phyloP scores from a whole-genome alignment of 2,329 filamentous ascomycete species.

The Phyllosticta citrichinensis region DNA sequence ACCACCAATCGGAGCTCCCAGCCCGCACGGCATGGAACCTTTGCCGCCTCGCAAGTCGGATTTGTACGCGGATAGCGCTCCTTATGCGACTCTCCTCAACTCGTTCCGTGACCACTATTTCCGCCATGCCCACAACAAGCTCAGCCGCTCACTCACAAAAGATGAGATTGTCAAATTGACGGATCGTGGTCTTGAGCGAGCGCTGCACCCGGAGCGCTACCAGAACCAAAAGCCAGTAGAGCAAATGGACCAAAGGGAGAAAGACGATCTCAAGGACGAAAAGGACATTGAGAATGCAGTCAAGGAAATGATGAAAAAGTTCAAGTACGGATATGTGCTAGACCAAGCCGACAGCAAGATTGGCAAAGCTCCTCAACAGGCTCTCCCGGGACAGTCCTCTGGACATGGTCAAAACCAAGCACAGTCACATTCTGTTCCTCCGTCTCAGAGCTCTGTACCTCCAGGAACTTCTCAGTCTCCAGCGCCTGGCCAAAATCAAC shows the following conservation, averaged over 20 bases:
- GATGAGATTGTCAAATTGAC: slow-evolving; percentile 5
- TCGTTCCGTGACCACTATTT: slow-evolving; percentile 8
- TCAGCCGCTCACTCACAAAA: slow-evolving; percentile 1
- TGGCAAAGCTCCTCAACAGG: not conserved
- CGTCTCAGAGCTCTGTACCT: not conserved
- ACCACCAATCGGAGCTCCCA: not conserved
- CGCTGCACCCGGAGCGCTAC: slow-evolving; percentile 6
- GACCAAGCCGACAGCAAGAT: slow-evolving; percentile 5
- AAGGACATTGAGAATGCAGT: slow-evolving; percentile 8
- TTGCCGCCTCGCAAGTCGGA: slow-evolving; percentile 4
- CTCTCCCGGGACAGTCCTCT: not conserved
- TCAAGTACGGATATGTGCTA: slow-evolving; percentile 5
- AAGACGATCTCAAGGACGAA: slow-evolving; percentile 8
- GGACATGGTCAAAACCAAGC: not conserved
- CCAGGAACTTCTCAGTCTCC: not conserved
- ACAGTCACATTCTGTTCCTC: not conserved
- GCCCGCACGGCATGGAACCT: not conserved
- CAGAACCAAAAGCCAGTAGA: not conserved
- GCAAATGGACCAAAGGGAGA: slow-evolving; percentile 4
- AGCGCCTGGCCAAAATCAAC: not conserved
- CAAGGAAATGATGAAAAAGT: slow-evolving; percentile 10
- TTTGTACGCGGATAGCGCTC: slow-evolving; percentile 3
- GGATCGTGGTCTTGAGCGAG: slow-evolving; percentile 8
- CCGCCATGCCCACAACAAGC: slow-evolving; percentile 3
- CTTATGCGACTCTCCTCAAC: slow-evolving; percentile 8